phyloP scores from a whole-genome alignment of 2,329 filamentous ascomycete genomes.

The Fusarium sublunatum region DNA sequence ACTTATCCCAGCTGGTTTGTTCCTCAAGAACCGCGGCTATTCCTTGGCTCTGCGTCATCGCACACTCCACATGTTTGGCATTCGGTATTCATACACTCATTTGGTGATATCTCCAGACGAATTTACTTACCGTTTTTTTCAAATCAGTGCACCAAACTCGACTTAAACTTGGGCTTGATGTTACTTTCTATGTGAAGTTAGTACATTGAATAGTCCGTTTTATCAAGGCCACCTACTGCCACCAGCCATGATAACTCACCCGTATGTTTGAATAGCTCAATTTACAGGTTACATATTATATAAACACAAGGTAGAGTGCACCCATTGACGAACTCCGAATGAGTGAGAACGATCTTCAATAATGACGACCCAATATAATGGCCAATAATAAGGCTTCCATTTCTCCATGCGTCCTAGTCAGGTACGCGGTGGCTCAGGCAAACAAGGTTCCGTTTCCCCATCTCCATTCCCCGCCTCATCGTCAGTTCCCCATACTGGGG shows the following conservation, averaged over 20 bases:
- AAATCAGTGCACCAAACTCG: no score
- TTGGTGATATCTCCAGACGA: no score
- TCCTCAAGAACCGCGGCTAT: constrained; percentile 39
- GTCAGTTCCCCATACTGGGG: constrained; percentile 20
- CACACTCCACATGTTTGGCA: constrained; percentile 1
- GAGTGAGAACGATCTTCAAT: background rate
- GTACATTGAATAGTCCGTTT: no score
- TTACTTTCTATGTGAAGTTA: no score
- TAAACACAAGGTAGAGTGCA: background rate
- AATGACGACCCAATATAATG: background rate
- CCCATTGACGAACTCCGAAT: no score
- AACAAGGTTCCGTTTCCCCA: constrained; percentile 39
- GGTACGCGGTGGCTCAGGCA: constrained; percentile 4
- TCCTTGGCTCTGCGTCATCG: constrained; percentile 28
- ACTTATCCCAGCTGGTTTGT: constrained; percentile 34
- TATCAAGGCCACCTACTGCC: no score
- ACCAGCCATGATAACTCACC: no score
- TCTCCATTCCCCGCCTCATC: constrained; percentile 31
- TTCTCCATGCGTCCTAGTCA: constrained; percentile 29
- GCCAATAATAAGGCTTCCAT: constrained; percentile 14
- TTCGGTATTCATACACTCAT: no score
- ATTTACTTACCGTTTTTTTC: no score
- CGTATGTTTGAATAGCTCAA: no score
- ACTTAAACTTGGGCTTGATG: no score
- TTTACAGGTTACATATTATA: no score